A percentile compares a stretch with the other conserved stretches of the same genome.
phyloP scores from a whole-genome alignment of 139 green algal genomes.

The Haematococcus lacustris region DNA sequence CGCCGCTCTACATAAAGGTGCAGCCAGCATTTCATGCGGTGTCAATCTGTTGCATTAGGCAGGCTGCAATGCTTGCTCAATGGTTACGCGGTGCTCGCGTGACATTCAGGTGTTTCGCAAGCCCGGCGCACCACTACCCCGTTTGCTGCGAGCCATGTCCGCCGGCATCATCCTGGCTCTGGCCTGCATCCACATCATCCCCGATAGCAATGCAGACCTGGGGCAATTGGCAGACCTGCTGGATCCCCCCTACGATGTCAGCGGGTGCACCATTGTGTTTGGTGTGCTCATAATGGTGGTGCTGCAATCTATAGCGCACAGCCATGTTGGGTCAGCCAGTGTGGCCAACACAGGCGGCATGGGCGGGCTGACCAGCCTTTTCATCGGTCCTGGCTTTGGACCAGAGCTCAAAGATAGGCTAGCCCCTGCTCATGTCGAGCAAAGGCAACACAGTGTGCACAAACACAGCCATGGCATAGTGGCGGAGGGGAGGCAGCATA shows the following conservation, averaged over 20 bases:
- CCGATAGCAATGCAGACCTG: constrained; percentile 20
- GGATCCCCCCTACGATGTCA: neutral
- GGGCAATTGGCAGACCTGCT: constrained; percentile 22
- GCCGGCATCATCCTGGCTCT: constrained; percentile 29
- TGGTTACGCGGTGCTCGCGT: neutral
- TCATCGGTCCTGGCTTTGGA: neutral
- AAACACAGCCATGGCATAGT: neutral
- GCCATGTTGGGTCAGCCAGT: too few relatives aligned
- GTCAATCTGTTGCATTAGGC: neutral
- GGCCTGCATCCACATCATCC: constrained; percentile 48
- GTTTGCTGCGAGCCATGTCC: constrained; percentile 5
- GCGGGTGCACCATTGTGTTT: neutral
- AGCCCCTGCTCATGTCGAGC: too few relatives aligned
- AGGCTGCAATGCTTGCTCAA: neutral
- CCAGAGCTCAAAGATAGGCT: neutral
- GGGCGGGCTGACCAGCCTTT: too few relatives aligned
- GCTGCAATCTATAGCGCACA: constrained; percentile 1
- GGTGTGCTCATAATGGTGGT: constrained; percentile 10
- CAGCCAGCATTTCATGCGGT: too few relatives aligned
- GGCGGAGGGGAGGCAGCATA: neutral
- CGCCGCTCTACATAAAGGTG: too few relatives aligned
- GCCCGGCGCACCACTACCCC: neutral
- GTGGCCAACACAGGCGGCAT: too few relatives aligned
- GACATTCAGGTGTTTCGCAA: neutral
- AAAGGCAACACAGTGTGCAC: too few relatives aligned